Percentiles rank a stretch among this genome's conserved stretches.
These are phyloP conservation scores for Phialophora macrospora DNA, from an alignment of 2,329 filamentous ascomycete genomes.

Conservation along the genomic window DNA sequence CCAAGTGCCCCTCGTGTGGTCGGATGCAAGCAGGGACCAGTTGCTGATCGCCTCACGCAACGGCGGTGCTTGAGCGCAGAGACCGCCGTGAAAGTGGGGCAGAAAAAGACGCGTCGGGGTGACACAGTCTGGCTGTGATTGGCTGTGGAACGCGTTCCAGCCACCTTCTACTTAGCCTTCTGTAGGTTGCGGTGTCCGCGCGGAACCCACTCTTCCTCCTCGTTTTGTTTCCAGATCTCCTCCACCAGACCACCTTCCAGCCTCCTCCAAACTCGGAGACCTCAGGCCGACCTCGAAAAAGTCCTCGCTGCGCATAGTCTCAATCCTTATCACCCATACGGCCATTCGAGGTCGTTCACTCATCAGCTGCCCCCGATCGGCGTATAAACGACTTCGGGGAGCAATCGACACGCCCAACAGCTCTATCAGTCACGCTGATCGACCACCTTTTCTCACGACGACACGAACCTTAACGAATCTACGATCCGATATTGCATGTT, in stretches of 20 bases:
- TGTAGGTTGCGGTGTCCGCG: neutral
- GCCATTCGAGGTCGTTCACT: conserved; percentile 22
- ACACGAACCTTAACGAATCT: conserved; percentile 27
- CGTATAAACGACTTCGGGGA: conserved; percentile 30
- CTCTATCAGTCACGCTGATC: conserved; percentile 14
- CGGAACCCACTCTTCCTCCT: conserved; percentile 23
- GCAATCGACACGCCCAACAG: conserved; percentile 21
- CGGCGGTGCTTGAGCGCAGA: neutral
- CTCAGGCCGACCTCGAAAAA: conserved; percentile 30
- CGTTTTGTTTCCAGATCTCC: conserved; percentile 16
- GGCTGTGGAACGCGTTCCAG: conserved; percentile 1
- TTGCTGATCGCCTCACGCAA: neutral
- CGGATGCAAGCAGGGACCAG: conserved; percentile 1
- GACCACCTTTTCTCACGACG: conserved; percentile 29
- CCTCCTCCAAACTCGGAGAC: conserved; percentile 18
- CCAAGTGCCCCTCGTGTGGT: conserved; percentile 2
- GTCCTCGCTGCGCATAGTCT: conserved; percentile 16
- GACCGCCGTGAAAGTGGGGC: neutral
- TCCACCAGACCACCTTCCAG: conserved; percentile 26
- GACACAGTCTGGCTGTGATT: neutral
- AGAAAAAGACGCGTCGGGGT: neutral
- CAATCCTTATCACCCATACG: conserved; percentile 20
- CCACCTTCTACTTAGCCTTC: neutral
- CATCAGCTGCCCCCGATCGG: conserved; percentile 24
- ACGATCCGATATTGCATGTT: conserved; percentile 23